Conservation (phyloP, 352 stramenopile genomes). For the Globisporangium perplexum region DNA sequence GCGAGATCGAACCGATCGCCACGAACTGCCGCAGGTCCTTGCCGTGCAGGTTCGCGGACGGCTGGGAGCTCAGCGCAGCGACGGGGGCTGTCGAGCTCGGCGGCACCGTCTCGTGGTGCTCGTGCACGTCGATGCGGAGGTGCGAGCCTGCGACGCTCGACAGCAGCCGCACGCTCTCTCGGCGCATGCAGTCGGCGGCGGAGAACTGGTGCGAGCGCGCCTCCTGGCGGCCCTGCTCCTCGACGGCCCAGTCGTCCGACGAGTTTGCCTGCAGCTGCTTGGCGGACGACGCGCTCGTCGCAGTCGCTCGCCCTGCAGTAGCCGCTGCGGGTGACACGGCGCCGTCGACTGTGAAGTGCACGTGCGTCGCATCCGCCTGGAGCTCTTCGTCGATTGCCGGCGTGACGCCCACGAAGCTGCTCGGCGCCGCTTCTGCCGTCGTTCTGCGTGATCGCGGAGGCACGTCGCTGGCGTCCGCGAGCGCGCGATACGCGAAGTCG, state of each 20-base stretch:
- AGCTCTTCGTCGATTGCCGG: not conserved
- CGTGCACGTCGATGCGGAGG: constrained; percentile 5
- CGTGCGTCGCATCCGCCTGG: not conserved
- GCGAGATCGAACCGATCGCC: constrained; percentile 40
- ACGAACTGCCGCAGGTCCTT: constrained; percentile 63
- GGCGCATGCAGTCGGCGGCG: not conserved
- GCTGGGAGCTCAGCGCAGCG: constrained; percentile 1
- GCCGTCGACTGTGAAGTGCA: not conserved
- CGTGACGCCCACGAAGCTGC: constrained; percentile 12
- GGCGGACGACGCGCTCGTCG: not conserved
- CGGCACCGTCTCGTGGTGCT: not conserved
- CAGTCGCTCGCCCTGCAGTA: not conserved
- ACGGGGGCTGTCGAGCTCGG: not conserved
- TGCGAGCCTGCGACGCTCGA: not conserved
- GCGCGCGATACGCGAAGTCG: constrained; percentile 9
- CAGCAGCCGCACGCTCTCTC: not conserved
- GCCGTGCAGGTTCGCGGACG: constrained; percentile 38
- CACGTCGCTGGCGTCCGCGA: constrained; percentile 7
- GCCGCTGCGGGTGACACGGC: not conserved
- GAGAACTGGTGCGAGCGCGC: constrained; percentile 4
- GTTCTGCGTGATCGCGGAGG: not conserved
- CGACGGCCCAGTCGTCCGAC: constrained; percentile 12
- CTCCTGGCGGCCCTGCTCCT: constrained; percentile 5
- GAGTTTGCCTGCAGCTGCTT: constrained; percentile 5
- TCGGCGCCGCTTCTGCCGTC: not conserved